A percentile compares a stretch with the other conserved stretches of the same genome.
These are phyloP conservation scores for Angomonas ambiguus DNA, from an alignment of 208 protist genomes.

Conservation along the genomic window DNA sequence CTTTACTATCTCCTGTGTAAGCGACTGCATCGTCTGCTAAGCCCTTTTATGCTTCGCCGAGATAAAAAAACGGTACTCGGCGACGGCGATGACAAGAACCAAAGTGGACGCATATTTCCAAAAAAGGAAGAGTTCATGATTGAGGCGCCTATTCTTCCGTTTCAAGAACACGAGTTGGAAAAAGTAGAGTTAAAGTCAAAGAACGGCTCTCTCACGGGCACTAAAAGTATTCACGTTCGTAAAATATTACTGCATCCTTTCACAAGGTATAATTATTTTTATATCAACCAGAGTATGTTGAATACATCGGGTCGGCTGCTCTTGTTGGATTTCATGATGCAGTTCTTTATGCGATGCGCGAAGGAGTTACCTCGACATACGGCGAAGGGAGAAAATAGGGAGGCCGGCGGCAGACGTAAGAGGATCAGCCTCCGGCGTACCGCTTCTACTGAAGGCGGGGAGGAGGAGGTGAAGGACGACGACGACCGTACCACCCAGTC, in stretches of 20 bases:
- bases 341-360: constrained; percentile 22
- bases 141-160: constrained; percentile 38
- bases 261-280: constrained; percentile 56
- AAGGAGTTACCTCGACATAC: background rate
- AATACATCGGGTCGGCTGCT: constrained; percentile 68
- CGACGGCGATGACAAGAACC: background rate
- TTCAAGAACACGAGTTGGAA: constrained; percentile 25
- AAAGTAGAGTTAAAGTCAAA: constrained; percentile 19
- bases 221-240: constrained; percentile 41
- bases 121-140: constrained; percentile 14
- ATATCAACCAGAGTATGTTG: constrained; percentile 64
- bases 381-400: background rate
- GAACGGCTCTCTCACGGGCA: constrained; percentile 26
- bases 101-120: background rate
- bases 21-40: constrained; percentile 35
- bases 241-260: constrained; percentile 87
- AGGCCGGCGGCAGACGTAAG: too few species aligned
- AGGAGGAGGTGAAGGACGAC: background rate
- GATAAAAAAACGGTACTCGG: constrained; percentile 28
- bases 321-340: constrained; percentile 86
- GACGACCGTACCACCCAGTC: too few species aligned
- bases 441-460: background rate
- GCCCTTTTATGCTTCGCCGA: constrained; percentile 42
- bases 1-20: constrained; percentile 40
- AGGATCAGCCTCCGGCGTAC: background rate